Evolutionary conservation across 225 moss, liverwort and hornwort species (phyloP).

Genomic region (Asterella californica): DNA sequence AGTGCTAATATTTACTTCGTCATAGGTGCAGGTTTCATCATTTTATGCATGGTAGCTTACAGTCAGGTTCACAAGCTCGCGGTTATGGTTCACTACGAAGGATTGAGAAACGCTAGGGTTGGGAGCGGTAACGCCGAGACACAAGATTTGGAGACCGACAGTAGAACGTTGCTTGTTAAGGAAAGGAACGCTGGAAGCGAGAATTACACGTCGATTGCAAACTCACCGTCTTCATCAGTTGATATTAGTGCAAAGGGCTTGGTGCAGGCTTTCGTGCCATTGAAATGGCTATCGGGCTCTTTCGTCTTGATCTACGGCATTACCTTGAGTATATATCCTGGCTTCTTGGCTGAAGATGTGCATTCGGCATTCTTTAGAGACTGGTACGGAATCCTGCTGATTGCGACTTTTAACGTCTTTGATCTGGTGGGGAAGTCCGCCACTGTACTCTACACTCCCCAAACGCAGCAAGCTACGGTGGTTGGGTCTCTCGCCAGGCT

Average conservation of each 20-base stretch:
- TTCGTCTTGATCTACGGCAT: constrained; percentile 48
- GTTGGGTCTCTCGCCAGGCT: constrained; percentile 54
- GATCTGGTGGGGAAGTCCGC: constrained; percentile 67
- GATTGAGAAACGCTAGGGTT: neutral
- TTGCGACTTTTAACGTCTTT: constrained; percentile 53
- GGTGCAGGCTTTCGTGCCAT: constrained; percentile 29
- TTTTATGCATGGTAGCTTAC: constrained; percentile 52
- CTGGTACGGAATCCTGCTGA: constrained; percentile 79
- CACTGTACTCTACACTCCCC: constrained; percentile 49
- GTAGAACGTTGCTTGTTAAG: neutral
- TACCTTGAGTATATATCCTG: constrained; percentile 80
- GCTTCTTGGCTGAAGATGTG: constrained; percentile 79
- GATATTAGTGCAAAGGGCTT: constrained; percentile 13
- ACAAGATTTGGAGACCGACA: constrained; percentile 17
- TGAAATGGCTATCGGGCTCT: constrained; percentile 64
- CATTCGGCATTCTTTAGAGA: constrained; percentile 59
- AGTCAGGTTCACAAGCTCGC: constrained; percentile 64
- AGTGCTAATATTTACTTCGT: constrained; percentile 73
- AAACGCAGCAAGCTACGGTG: constrained; percentile 42
- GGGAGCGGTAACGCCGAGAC: neutral
- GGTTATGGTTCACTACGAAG: constrained; percentile 30
- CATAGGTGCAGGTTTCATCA: constrained; percentile 53
- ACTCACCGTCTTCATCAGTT: constrained; percentile 29
- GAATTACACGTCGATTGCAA: neutral
- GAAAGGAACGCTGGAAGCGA: constrained; percentile 2